phyloP scores from a whole-genome alignment of 345 rosid species.

The Populus pruinosa region DNA sequence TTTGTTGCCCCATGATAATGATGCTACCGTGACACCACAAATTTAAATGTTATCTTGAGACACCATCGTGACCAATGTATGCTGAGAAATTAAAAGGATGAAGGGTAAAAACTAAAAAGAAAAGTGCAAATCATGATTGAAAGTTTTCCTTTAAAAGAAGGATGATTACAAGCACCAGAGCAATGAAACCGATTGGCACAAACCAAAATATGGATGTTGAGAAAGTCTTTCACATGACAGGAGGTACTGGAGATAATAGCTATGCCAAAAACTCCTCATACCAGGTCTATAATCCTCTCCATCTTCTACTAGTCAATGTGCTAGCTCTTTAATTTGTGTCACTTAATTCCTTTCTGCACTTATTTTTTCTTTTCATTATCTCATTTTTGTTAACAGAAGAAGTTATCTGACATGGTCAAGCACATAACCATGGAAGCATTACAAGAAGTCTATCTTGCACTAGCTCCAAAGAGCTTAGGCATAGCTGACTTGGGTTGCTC shows the following conservation, averaged over 20 bases:
- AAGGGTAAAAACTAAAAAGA: neutral
- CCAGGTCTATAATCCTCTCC: conserved; percentile 40
- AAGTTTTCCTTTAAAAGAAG: conserved; percentile 12
- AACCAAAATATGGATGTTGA: conserved; percentile 29
- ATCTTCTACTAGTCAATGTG: neutral
- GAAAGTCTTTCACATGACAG: conserved; percentile 39
- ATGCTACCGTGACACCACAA: too few relatives aligned
- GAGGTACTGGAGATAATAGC: conserved; percentile 64
- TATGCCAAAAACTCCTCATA: conserved; percentile 65
- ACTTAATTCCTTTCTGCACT: neutral
- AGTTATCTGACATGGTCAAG: conserved; percentile 64
- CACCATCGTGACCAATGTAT: conserved; percentile 6
- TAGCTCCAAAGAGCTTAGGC: conserved; percentile 35
- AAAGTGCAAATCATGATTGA: neutral
- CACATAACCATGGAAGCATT: conserved; percentile 55
- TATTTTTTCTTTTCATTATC: too few relatives aligned
- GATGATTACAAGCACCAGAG: neutral
- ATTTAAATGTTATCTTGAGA: too few relatives aligned
- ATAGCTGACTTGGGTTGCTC: conserved; percentile 61
- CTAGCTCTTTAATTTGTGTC: neutral
- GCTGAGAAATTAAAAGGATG: neutral
- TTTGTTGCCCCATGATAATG: too few relatives aligned
- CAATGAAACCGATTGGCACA: too few relatives aligned
- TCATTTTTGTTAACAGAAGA: conserved; percentile 43
- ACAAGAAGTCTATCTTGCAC: conserved; percentile 37